Base-by-base conservation (phyloP, 164 flowering plant species). In the Nelumbo lutea region DNA sequence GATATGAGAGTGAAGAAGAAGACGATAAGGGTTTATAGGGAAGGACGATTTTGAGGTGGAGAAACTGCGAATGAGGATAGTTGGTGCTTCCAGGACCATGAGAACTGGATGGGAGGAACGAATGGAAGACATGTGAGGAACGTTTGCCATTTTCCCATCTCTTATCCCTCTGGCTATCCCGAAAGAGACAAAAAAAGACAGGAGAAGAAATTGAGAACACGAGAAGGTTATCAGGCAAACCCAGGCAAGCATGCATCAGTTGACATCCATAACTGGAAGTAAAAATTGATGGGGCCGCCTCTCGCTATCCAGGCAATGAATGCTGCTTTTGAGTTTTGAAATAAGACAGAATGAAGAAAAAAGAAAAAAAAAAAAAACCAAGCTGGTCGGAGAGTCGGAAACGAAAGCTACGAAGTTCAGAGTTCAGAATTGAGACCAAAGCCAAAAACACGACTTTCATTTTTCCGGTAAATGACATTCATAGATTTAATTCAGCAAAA, bases 11-110 rank as follows among this genome's bases (percentile, higher is more conserved):
- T 40, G 72, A 52, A 39, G 59, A 65, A 65, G 68, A 14, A 44
- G 44, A 64, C 42, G 73, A 59, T 15, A 73, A 56, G 64, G 57
- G 14, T 14, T 42, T 53, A 56, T 45, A 59, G 51, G 40, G 15
- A 47, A 50, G 55, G 42, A 52, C 53, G 6, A 62, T 64, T 76
- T 44, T 62, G 81, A 58, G 87, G 87, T 75, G 71, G 75, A 75
- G 81, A 83, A 75, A 67, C 38, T 6, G 74, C 73, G 75, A 77
- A 42, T 39, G 44, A 2, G 50, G 41, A 63, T 65, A 47, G 77
- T 61, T 79, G 86, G 79, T 69, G 66, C 66, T 53, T 68, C 44
- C 15, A 45, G 61, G 52, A 45, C 84, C 80, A 74, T 64, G 47
- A 67, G 62, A 64, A 53, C 13, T 68, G 76, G 75, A 46, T 63